Evolutionary conservation across 1,284 basidiomycete genomes (phyloP), one percentile per base, ranked within the genome.

Genomic region (Rhodotorula sp.): DNA sequence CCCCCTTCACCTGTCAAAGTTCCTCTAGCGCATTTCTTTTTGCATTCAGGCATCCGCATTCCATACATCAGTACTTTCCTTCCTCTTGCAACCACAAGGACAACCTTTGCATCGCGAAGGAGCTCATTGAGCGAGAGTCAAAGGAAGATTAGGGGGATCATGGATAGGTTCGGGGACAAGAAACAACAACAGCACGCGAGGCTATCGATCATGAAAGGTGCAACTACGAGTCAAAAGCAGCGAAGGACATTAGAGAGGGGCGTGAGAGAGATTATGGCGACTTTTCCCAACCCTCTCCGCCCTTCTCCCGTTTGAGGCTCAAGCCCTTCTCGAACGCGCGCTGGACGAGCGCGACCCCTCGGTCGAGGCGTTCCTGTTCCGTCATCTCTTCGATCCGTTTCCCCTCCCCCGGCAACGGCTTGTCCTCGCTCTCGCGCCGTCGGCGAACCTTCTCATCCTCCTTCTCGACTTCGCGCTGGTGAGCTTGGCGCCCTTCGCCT

Each of bases 381-480:
- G 66, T 75, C 74, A 78, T 74, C 7, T 77, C 76, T 46, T 75
- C 66, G 26, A 58, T 60, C n/a, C 49, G 63, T 64, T 74, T 77
- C 18, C 73, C 77, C 49, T 78, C 76, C 26, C 75, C 72, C 3
- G 77, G 76, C 37, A 76, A 54, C 24, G 55, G 51, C 44, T 60
- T 30, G 22, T 60, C 63, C 49, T 68, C 44, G 30, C 57, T 45
- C 51, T 65, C 33, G 5, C 58, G 33, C 29, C 69, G 54, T 22
- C 44, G 26, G 26, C 42, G 37, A 63, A n/a, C 49, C 44, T 22
- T 46, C 29, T 58, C 20, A 55, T 60, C 55, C 33, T 44, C 63
- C 6, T 60, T 33, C 24, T 61, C 29, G 26, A 68, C 57, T 42
- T 69, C 56, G 33, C 74, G 56, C 66, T 77, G 48, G 59, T 62